A percentile compares a stretch with the other conserved stretches of the same genome.
Conservation (phyloP, 2,329 filamentous ascomycete genomes). For the Colletotrichum cereale region DNA sequence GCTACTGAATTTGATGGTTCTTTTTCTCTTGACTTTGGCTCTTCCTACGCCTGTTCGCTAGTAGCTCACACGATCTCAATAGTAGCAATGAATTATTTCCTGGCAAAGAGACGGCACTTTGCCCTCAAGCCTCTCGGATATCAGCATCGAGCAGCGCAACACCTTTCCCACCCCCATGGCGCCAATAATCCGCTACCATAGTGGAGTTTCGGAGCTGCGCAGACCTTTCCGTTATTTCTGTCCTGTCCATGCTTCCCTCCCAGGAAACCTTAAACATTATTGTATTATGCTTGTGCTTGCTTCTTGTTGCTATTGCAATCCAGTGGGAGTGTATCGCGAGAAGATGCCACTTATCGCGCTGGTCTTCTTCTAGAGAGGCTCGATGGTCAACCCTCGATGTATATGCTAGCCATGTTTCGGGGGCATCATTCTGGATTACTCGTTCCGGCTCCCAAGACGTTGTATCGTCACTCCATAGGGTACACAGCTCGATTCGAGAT, state of each 20-base stretch:
- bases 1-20: no score
- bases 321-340: neutral
- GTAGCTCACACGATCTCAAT: no score
- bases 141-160: slow-evolving; percentile 6
- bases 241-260: neutral
- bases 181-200: slow-evolving; percentile 1
- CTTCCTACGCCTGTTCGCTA: no score
- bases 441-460: neutral
- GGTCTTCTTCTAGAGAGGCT: neutral
- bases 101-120: no score
- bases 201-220: neutral
- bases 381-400: neutral
- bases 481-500: no score
- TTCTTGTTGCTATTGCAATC: no score
- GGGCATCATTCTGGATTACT: neutral
- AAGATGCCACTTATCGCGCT: slow-evolving; percentile 2
- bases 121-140: slow-evolving; percentile 45
- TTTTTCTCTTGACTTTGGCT: no score
- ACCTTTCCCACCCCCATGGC: neutral
- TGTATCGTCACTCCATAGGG: no score
- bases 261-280: neutral
- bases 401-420: neutral
- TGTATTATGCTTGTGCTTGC: neutral
- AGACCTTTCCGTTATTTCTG: neutral
- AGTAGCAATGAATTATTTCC: no score